Percentiles rank a stretch among this genome's conserved stretches.
phyloP scores from a whole-genome alignment of 768 basidiomycete genomes.

The Trametes elegans region DNA sequence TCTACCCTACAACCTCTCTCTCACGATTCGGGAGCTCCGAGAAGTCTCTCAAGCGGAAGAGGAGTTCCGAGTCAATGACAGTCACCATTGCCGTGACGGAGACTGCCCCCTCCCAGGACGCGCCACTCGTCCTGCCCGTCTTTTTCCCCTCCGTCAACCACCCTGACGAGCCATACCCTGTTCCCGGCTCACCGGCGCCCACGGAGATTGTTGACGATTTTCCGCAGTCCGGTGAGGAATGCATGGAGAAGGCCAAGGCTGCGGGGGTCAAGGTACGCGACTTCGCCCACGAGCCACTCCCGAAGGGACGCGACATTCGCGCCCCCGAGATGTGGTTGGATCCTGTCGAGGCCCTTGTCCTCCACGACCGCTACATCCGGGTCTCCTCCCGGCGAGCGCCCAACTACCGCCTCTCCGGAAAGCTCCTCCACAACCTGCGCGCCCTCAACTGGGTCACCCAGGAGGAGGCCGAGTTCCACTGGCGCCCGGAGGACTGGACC shows the following conservation, averaged over 20 bases:
- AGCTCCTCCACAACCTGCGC: constrained; percentile 27
- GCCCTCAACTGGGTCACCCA: constrained; percentile 28
- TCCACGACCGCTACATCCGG: constrained; percentile 31
- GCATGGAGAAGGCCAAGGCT: constrained; percentile 15
- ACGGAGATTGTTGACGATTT: constrained; percentile 28
- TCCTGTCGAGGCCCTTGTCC: constrained; percentile 24
- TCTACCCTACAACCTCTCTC: constrained; percentile 3
- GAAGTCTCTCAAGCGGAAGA: constrained; percentile 11
- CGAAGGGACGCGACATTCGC: constrained; percentile 9
- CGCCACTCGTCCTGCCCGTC: constrained; percentile 6
- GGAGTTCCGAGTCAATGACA: constrained; percentile 9
- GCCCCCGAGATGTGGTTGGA: constrained; percentile 27
- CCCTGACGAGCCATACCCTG: background rate
- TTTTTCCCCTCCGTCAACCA: constrained; percentile 9
- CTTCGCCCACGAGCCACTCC: constrained; percentile 26
- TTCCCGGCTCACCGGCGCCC: constrained; percentile 26
- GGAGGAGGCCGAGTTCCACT: constrained; percentile 26
- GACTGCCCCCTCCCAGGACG: background rate
- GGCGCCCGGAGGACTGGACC: constrained; percentile 20
- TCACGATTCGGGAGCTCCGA: constrained; percentile 1
- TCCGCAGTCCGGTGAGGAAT: constrained; percentile 13
- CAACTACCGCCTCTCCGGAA: constrained; percentile 16
- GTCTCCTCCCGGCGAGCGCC: constrained; percentile 2
- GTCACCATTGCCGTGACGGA: constrained; percentile 8
- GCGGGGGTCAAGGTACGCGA: constrained; percentile 35